These are phyloP conservation scores for Platanthera zijinensis DNA, from an alignment of 106 monocot genomes.

Conservation along the genomic window DNA sequence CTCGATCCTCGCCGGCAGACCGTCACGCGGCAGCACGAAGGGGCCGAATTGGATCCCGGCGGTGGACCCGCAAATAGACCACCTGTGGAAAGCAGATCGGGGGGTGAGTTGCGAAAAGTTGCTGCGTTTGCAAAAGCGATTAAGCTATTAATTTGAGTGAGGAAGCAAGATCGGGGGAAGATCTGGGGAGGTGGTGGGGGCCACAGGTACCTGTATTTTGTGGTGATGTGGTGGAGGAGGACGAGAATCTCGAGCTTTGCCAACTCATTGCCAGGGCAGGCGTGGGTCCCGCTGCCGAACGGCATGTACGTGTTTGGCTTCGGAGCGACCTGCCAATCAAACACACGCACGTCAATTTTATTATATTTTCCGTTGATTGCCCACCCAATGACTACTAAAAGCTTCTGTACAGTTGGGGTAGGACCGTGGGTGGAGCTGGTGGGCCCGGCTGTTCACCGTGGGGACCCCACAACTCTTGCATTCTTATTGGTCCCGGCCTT, in stretches of 20 bases:
- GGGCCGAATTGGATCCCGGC: conserved; percentile 41
- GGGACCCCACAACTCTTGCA: too few relatives aligned
- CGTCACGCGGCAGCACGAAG: conserved; percentile 30
- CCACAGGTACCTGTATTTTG: conserved; percentile 54
- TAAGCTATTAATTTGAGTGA: not conserved
- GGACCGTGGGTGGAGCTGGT: too few relatives aligned
- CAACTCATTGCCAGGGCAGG: conserved; percentile 95
- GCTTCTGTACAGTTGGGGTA: too few relatives aligned
- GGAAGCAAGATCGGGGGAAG: not conserved
- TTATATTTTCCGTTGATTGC: not conserved
- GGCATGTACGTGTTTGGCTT: conserved; percentile 93
- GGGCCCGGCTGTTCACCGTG: too few relatives aligned
- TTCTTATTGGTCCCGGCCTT: too few relatives aligned
- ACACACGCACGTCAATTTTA: not conserved
- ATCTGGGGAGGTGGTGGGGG: not conserved
- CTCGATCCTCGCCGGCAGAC: conserved; percentile 28
- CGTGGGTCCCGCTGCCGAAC: conserved; percentile 79
- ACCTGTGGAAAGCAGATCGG: conserved; percentile 8
- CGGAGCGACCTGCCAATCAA: conserved; percentile 34
- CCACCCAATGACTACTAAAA: not conserved
- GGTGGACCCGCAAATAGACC: conserved; percentile 26
- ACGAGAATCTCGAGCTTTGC: conserved; percentile 95
- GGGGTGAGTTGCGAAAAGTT: not conserved
- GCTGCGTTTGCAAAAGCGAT: not conserved
- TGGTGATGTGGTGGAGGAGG: conserved; percentile 90